Percentiles rank a stretch among this genome's conserved stretches.
phyloP scores from a whole-genome alignment of 345 rosid genomes.

The Gossypium longicalyx region DNA sequence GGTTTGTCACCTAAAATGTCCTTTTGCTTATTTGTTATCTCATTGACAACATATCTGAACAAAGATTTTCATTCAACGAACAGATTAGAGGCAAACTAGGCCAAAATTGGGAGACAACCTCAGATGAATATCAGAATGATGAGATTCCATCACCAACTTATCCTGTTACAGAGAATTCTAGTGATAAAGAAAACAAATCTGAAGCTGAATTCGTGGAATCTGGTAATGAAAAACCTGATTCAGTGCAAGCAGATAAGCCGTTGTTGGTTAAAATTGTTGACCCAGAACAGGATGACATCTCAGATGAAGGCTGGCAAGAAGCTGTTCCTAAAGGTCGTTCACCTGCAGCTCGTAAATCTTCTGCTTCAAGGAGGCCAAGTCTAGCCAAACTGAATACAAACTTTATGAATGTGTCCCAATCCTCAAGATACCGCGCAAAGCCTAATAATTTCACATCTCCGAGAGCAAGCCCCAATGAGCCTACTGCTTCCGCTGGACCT shows the following conservation, averaged over 20 bases:
- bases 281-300: slow-evolving; percentile 41
- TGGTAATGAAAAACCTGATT: slow-evolving; percentile 45
- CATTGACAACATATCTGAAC: slow-evolving; percentile 11
- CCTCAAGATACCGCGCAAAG: slow-evolving; percentile 68
- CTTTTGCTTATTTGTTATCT: background rate
- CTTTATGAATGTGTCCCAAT: slow-evolving; percentile 61
- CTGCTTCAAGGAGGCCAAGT: slow-evolving; percentile 68
- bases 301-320: slow-evolving; percentile 99
- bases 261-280: slow-evolving; percentile 29
- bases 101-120: slow-evolving; percentile 53
- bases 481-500: slow-evolving; percentile 39
- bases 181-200: slow-evolving; percentile 74
- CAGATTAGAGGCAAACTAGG: slow-evolving; percentile 77
- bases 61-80: slow-evolving; percentile 14
- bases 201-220: slow-evolving; percentile 49
- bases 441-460: slow-evolving; percentile 57
- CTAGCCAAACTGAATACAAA: slow-evolving; percentile 85
- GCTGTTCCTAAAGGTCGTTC: slow-evolving; percentile 87
- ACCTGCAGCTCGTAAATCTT: slow-evolving; percentile 60
- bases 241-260: slow-evolving; percentile 37
- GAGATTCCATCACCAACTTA: slow-evolving; percentile 43
- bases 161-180: slow-evolving; percentile 49
- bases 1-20: slow-evolving; percentile 39
- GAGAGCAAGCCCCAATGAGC: slow-evolving; percentile 44
- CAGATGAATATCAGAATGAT: slow-evolving; percentile 65